phyloP scores from a whole-genome alignment of 2,329 filamentous ascomycete species.

The Paecilomyces variotii region DNA sequence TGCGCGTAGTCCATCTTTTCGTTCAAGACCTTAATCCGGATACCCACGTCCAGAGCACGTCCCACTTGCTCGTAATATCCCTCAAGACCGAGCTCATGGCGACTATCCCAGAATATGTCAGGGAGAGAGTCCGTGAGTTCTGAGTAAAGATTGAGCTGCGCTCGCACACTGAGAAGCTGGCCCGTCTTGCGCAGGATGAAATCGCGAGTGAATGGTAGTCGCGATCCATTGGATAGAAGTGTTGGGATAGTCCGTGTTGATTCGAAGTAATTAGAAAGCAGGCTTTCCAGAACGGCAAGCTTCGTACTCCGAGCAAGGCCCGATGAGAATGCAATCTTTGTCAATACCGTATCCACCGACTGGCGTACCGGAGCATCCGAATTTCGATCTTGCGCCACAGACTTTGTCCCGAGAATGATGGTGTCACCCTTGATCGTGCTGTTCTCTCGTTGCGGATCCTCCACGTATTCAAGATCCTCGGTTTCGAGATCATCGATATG shows the following conservation, averaged over 20 bases:
- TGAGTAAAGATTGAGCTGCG: constrained; percentile 92
- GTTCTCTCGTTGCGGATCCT: constrained; percentile 63
- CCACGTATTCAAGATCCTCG: constrained; percentile 81
- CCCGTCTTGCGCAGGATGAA: constrained; percentile 93
- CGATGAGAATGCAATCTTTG: constrained; percentile 94
- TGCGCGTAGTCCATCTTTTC: constrained; percentile 98
- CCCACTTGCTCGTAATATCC: constrained; percentile 94
- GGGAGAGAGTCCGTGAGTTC: constrained; percentile 92
- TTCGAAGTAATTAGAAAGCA: constrained; percentile 75
- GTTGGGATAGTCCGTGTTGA: constrained; percentile 76
- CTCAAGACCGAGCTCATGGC: constrained; percentile 81
- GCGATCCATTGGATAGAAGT: constrained; percentile 61
- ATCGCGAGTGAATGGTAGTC: constrained; percentile 56
- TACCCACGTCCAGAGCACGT: constrained; percentile 79
- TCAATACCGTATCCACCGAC: constrained; percentile 59
- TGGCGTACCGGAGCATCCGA: constrained; percentile 19
- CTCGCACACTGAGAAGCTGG: constrained; percentile 78
- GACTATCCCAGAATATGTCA: constrained; percentile 93
- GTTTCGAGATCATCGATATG: constrained; percentile 68
- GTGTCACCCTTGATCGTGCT: constrained; percentile 79
- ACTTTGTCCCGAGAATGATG: constrained; percentile 76
- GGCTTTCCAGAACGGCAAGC: constrained; percentile 79
- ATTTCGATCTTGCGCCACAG: constrained; percentile 16
- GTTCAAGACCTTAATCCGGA: constrained; percentile 84
- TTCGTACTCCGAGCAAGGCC: constrained; percentile 89